These are phyloP conservation scores for Talaromyces nanjingensis DNA, from an alignment of 495 filamentous ascomycete species.

Conservation along the genomic window DNA sequence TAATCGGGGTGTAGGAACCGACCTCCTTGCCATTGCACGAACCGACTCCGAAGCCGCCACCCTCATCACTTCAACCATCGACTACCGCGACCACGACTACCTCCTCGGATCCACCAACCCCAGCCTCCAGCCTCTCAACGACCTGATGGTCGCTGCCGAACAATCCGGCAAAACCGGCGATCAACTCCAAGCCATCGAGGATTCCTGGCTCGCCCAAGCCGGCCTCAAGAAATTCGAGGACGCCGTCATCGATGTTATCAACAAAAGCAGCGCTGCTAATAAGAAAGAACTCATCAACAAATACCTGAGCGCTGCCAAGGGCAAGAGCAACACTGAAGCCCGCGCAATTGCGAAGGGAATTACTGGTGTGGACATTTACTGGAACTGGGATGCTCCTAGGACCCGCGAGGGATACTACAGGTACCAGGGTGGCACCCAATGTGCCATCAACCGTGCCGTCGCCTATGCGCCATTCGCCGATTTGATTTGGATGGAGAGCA, in stretches of 20 bases:
- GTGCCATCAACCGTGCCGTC: conserved; percentile 82
- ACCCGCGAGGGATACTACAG: conserved; percentile 94
- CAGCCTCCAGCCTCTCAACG: conserved; percentile 72
- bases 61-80: conserved; percentile 93
- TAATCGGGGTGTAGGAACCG: conserved; percentile 38
- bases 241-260: conserved; percentile 78
- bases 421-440: conserved; percentile 83
- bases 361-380: conserved; percentile 76
- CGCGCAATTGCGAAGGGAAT: conserved; percentile 76
- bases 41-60: conserved; percentile 98
- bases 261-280: conserved; percentile 53
- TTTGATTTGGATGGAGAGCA: conserved; percentile 99
- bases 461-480: conserved; percentile 94
- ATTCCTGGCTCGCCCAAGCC: conserved; percentile 77
- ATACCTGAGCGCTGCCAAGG: conserved; percentile 60
- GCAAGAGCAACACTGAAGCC: conserved; percentile 81
- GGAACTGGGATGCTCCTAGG: conserved; percentile 86
- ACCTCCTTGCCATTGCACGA: conserved; percentile 84
- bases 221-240: conserved; percentile 86
- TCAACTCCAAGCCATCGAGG: conserved; percentile 86
- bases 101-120: conserved; percentile 87
- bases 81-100: conserved; percentile 89
- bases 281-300: conserved; percentile 58
- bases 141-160: conserved; percentile 86
- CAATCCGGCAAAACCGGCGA: conserved; percentile 71